These are phyloP conservation scores for Candida silvatica DNA, from an alignment of 805 yeast species.

Conservation along the genomic window DNA sequence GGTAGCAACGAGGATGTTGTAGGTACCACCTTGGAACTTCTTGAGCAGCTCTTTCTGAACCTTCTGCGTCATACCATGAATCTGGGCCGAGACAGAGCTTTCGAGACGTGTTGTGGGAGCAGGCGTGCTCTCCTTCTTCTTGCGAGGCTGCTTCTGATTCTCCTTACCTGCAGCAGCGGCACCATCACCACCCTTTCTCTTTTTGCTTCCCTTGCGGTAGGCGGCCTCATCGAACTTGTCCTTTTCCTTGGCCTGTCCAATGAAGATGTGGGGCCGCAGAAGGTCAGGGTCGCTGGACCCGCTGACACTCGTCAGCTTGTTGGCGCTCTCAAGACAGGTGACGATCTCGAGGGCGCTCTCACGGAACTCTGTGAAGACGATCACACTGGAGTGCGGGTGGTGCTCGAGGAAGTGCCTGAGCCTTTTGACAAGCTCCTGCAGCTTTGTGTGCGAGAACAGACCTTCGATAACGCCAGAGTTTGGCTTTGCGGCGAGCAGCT, in stretches of 20 bases:
- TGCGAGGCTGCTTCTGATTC: slow-evolving; percentile 6
- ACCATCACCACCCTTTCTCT: slow-evolving; percentile 25
- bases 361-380: slow-evolving; percentile 81
- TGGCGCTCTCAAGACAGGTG: slow-evolving; percentile 42
- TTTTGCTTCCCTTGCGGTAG: slow-evolving; percentile 30
- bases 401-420: slow-evolving; percentile 44
- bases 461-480: slow-evolving; percentile 19
- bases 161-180: slow-evolving; percentile 22
- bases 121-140: not conserved
- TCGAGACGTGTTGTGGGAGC: slow-evolving; percentile 31
- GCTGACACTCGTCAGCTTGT: slow-evolving; percentile 7
- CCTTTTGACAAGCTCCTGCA: slow-evolving; percentile 50
- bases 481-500: slow-evolving; percentile 9
- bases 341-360: slow-evolving; percentile 88
- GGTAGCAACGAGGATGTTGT: slow-evolving; percentile 85
- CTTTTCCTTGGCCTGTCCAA: slow-evolving; percentile 81
- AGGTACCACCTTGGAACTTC: slow-evolving; percentile 62
- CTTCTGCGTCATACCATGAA: slow-evolving; percentile 85
- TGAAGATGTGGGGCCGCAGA: slow-evolving; percentile 73
- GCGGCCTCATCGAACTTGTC: slow-evolving; percentile 56
- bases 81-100: slow-evolving; percentile 69
- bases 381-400: slow-evolving; percentile 55
- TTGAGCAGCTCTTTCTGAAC: slow-evolving; percentile 72
- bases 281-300: slow-evolving; percentile 17
- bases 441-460: slow-evolving; percentile 60